phyloP scores from a whole-genome alignment of 2,329 filamentous ascomycete species.

The Aspergillus floridensis region DNA sequence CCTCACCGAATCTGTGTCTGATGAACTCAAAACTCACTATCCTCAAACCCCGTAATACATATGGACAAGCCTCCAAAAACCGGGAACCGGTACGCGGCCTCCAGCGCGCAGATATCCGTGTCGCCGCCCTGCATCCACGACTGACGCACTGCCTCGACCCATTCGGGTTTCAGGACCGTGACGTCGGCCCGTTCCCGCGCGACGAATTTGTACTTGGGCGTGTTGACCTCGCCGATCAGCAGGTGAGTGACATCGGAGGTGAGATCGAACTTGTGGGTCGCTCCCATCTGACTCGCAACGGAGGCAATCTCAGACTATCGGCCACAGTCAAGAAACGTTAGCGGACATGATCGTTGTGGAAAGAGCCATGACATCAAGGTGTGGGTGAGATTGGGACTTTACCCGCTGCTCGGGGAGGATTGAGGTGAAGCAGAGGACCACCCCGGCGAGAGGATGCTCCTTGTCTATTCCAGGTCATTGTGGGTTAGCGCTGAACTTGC shows the following conservation, averaged over 20 bases:
- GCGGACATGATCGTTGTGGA: neutral
- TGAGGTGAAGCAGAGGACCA: conserved; percentile 84
- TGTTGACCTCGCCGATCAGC: conserved; percentile 83
- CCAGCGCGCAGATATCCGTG: conserved; percentile 69
- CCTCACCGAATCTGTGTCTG: neutral
- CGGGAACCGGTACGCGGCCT: conserved; percentile 53
- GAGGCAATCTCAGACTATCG: conserved; percentile 41
- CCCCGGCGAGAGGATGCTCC: conserved; percentile 64
- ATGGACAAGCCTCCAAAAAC: conserved; percentile 56
- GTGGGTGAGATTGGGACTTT: conserved; percentile 32
- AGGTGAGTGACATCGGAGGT: conserved; percentile 96
- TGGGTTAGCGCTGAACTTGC: conserved; percentile 17
- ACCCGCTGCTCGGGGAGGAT: conserved; percentile 77
- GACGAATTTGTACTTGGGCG: conserved; percentile 92
- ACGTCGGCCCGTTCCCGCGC: conserved; percentile 85
- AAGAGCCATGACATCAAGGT: neutral
- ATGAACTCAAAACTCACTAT: conserved; percentile 48
- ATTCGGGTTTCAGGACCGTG: conserved; percentile 74
- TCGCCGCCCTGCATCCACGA: conserved; percentile 78
- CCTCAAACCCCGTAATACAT: conserved; percentile 68
- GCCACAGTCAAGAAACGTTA: neutral
- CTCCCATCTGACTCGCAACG: conserved; percentile 74
- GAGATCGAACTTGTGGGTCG: conserved; percentile 81
- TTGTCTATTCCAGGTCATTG: conserved; percentile 43
- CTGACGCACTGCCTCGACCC: conserved; percentile 76